Evolutionary conservation across 2,329 filamentous ascomycete species (phyloP).

Genomic region (Diaporthe humulicola): DNA sequence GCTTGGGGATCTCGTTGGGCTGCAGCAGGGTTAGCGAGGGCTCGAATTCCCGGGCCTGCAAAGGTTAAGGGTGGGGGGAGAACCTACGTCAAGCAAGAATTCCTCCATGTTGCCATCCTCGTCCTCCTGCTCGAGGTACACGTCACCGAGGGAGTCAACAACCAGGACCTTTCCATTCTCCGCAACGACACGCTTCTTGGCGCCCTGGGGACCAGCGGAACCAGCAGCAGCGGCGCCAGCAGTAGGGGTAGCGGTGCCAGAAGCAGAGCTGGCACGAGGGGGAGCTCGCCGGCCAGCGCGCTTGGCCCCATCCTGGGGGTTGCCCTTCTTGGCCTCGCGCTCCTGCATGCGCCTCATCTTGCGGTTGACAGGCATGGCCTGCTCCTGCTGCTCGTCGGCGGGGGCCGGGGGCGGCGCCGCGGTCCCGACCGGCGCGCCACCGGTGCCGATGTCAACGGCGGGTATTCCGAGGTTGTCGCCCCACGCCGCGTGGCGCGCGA

Average conservation of each 20-base stretch:
- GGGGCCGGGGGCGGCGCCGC: slow-evolving; percentile 57
- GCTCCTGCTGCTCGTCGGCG: slow-evolving; percentile 60
- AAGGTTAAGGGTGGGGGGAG: background rate
- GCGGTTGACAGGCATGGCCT: slow-evolving; percentile 75
- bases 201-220: slow-evolving; percentile 74
- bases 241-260: slow-evolving; percentile 67
- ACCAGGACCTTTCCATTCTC: slow-evolving; percentile 97
- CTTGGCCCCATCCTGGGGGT: slow-evolving; percentile 63
- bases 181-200: slow-evolving; percentile 88
- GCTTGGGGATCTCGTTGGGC: slow-evolving; percentile 83
- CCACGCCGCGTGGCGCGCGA: slow-evolving; percentile 90
- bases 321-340: slow-evolving; percentile 81
- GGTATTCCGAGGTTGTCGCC: slow-evolving; percentile 84
- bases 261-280: slow-evolving; percentile 52
- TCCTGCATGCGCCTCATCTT: slow-evolving; percentile 91
- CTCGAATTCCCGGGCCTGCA: no score
- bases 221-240: slow-evolving; percentile 64
- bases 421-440: slow-evolving; percentile 44
- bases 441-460: slow-evolving; percentile 63
- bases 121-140: slow-evolving; percentile 93
- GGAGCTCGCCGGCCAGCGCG: slow-evolving; percentile 51
- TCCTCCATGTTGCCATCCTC: slow-evolving; percentile 88
- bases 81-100: slow-evolving; percentile 87
- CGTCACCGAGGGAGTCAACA: slow-evolving; percentile 91
- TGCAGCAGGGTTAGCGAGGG: slow-evolving; percentile 51